These are phyloP conservation scores for Xylariaceae sp. DNA, from an alignment of 2,329 filamentous ascomycete species.

Conservation along the genomic window DNA sequence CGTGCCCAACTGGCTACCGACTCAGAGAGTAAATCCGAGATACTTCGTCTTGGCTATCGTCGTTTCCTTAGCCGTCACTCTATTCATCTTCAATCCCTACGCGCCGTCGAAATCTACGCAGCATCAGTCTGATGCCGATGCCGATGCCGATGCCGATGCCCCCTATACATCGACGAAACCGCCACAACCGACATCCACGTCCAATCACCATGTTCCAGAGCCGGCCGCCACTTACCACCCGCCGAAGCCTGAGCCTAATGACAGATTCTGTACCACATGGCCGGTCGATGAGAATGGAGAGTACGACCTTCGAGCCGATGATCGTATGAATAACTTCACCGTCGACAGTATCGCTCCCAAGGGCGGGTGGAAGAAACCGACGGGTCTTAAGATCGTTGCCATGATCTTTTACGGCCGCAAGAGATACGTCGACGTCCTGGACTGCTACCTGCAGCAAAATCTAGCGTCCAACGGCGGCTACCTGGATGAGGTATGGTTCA, in stretches of 20 bases:
- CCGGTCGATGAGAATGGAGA: constrained; percentile 28
- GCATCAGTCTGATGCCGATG: constrained; percentile 19
- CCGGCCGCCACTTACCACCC: constrained; percentile 2
- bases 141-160: constrained; percentile 16
- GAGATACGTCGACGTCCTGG: constrained; percentile 47
- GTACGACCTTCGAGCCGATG: constrained; percentile 21
- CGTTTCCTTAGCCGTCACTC: constrained; percentile 27
- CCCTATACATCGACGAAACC: constrained; percentile 4
- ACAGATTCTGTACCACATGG: constrained; percentile 36
- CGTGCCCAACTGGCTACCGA: constrained; percentile 26
- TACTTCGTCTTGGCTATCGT: constrained; percentile 26
- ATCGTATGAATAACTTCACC: constrained; percentile 18
- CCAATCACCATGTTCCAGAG: background rate
- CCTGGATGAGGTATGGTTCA: constrained; percentile 49
- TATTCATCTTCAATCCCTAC: constrained; percentile 32
- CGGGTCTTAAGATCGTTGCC: constrained; percentile 44
- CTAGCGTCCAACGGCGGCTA: constrained; percentile 48
- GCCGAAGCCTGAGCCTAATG: constrained; percentile 7
- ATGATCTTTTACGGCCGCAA: constrained; percentile 51
- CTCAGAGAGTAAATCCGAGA: constrained; percentile 28
- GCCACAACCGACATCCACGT: background rate
- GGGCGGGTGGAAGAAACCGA: constrained; percentile 36
- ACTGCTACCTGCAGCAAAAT: constrained; percentile 50
- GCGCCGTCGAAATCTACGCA: constrained; percentile 19
- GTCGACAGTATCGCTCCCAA: constrained; percentile 31